phyloP scores from a whole-genome alignment of 1,139 yeast genomes.

The Arxiozyma telluris region DNA sequence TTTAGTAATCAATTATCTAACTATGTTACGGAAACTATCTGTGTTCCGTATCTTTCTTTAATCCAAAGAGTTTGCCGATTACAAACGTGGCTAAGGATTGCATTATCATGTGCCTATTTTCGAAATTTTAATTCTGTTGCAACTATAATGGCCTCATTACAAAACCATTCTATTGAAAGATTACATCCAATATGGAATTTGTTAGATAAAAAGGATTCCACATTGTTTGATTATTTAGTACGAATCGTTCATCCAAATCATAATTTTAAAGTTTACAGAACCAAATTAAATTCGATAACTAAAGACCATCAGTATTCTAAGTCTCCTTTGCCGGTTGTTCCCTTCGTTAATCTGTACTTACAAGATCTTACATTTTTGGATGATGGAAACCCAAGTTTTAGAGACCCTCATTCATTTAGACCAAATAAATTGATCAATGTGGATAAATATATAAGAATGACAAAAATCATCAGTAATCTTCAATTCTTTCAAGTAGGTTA shows the following conservation, averaged over 20 bases:
- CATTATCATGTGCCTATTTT: conserved; percentile 70
- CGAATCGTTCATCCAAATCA: conserved; percentile 75
- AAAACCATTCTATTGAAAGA: conserved; percentile 70
- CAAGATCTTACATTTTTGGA: conserved; percentile 82
- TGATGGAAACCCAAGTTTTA: conserved; percentile 73
- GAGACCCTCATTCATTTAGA: conserved; percentile 51
- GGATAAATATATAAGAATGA: conserved; percentile 69
- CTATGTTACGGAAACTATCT: conserved; percentile 71
- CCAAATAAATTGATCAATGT: conserved; percentile 49
- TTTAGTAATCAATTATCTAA: conserved; percentile 76
- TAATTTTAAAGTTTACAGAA: conserved; percentile 69
- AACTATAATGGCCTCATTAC: conserved; percentile 79
- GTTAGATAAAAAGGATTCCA: conserved; percentile 55
- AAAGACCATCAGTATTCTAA: conserved; percentile 35
- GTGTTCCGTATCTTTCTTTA: conserved; percentile 40
- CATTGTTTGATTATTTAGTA: conserved; percentile 56
- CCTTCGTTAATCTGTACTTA: conserved; percentile 73
- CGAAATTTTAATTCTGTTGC: conserved; percentile 81
- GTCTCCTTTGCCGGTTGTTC: conserved; percentile 64
- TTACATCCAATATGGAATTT: conserved; percentile 57
- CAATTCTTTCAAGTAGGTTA: conserved; percentile 71
- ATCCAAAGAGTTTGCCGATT: conserved; percentile 40
- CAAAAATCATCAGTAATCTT: conserved; percentile 66
- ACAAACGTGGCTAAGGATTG: conserved; percentile 77
- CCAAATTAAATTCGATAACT: conserved; percentile 52